Evolutionary conservation across 108 stramenopile genomes (phyloP).

Genomic region (Poteriospumella lacustris): DNA sequence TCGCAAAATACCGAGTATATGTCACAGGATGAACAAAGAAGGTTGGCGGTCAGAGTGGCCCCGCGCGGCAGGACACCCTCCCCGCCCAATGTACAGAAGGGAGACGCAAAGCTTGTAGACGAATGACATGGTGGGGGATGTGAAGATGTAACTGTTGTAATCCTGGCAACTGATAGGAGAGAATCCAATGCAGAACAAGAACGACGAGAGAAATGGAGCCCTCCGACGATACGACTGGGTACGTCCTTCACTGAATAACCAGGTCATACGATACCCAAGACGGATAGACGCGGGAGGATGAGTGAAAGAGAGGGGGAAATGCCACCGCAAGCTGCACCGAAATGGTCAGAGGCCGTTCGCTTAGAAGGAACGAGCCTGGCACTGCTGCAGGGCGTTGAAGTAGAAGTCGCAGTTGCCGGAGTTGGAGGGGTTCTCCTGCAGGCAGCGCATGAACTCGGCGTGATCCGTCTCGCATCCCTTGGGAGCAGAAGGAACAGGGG

Average conservation of each 20-base stretch:
- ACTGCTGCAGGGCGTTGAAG: conserved; percentile 27
- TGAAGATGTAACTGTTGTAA: too few relatives aligned
- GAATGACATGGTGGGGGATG: not conserved
- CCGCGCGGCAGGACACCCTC: not conserved
- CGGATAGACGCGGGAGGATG: too few relatives aligned
- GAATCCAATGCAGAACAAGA: too few relatives aligned
- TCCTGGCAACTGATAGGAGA: too few relatives aligned
- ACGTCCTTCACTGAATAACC: too few relatives aligned
- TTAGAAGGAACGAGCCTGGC: conserved; percentile 13
- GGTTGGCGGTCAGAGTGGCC: not conserved
- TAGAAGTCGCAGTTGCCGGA: conserved; percentile 19
- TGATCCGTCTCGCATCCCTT: not conserved
- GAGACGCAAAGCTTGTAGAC: not conserved
- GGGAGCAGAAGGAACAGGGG: not conserved
- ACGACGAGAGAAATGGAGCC: too few relatives aligned
- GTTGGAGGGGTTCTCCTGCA: not conserved
- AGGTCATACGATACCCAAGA: too few relatives aligned
- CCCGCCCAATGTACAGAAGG: not conserved
- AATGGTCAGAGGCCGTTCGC: not conserved
- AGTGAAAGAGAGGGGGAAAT: too few relatives aligned
- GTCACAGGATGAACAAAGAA: not conserved
- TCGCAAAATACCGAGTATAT: not conserved
- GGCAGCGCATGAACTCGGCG: not conserved
- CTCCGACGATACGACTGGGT: too few relatives aligned
- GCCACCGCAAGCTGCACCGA: not conserved